Conservation (phyloP, 1,284 basidiomycete species). For the Vanrija humicola region DNA sequence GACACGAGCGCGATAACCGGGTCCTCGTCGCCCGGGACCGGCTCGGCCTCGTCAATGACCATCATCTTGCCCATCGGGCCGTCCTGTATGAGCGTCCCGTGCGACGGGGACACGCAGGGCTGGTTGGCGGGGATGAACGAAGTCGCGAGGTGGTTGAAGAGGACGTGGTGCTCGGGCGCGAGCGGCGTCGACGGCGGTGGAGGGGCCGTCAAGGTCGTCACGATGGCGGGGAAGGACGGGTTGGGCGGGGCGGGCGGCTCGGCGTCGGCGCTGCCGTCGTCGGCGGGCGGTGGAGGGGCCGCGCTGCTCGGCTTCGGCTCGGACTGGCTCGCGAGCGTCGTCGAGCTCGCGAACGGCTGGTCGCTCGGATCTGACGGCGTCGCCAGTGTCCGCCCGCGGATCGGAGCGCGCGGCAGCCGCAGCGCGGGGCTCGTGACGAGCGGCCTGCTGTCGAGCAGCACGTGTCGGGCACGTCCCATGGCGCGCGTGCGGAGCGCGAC, state of each 20-base stretch:
- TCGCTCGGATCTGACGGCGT: no score
- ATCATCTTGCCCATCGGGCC: background rate
- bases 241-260: background rate
- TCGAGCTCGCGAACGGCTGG: no score
- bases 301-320: no score
- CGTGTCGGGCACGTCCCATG: no score
- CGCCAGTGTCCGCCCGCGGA: no score
- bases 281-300: background rate
- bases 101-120: conserved; percentile 4
- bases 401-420: no score
- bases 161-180: conserved; percentile 9
- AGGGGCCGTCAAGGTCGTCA: conserved; percentile 12
- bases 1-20: conserved; percentile 75
- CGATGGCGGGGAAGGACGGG: conserved; percentile 13
- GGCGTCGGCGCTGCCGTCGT: background rate
- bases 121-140: conserved; percentile 17
- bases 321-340: no score
- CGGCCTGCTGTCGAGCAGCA: no score
- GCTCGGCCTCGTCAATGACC: background rate
- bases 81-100: background rate
- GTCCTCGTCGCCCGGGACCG: conserved; percentile 50
- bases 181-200: conserved; percentile 3
- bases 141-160: conserved; percentile 20
- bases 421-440: no score
- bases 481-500: no score